Conservation (phyloP, 2,329 filamentous ascomycete species). For the Aspergillus bombycis region DNA sequence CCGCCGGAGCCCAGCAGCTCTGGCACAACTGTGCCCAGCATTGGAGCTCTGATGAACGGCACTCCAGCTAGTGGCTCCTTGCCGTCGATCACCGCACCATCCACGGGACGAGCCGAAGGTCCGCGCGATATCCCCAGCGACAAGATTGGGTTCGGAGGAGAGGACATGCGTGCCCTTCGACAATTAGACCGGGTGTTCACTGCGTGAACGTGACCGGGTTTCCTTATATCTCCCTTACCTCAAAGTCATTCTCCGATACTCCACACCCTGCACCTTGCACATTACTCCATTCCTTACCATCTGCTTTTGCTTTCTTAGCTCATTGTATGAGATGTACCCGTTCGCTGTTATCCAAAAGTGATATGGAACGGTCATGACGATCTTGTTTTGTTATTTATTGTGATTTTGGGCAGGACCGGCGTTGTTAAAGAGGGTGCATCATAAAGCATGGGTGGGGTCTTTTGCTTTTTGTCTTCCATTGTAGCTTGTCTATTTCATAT, state of each 20-base stretch:
- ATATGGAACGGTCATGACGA: slow-evolving; percentile 5
- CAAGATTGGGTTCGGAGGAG: slow-evolving; percentile 59
- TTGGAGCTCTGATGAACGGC: slow-evolving; percentile 51
- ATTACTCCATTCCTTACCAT: slow-evolving; percentile 4
- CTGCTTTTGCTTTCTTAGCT: background rate
- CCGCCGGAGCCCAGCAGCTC: slow-evolving; percentile 29
- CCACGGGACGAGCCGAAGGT: slow-evolving; percentile 36
- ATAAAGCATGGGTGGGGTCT: slow-evolving; percentile 24
- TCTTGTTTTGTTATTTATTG: slow-evolving; percentile 5
- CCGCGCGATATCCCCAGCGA: slow-evolving; percentile 60
- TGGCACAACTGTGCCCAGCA: slow-evolving; percentile 56
- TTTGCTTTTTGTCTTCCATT: slow-evolving; percentile 3
- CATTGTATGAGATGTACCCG: slow-evolving; percentile 5
- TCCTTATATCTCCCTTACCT: background rate
- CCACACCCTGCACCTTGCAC: background rate
- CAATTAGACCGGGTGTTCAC: slow-evolving; percentile 63
- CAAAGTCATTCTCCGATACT: background rate
- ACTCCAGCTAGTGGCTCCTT: slow-evolving; percentile 32
- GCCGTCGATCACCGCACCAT: slow-evolving; percentile 27
- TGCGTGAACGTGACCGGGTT: slow-evolving; percentile 26
- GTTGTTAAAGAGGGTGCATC: slow-evolving; percentile 26
- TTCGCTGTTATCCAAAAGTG: background rate
- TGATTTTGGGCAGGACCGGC: slow-evolving; percentile 18
- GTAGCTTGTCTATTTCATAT: slow-evolving; percentile 3
- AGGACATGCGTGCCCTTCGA: slow-evolving; percentile 67